Conservation (phyloP, 2,329 filamentous ascomycete species). For the Colletotrichum sp. region DNA sequence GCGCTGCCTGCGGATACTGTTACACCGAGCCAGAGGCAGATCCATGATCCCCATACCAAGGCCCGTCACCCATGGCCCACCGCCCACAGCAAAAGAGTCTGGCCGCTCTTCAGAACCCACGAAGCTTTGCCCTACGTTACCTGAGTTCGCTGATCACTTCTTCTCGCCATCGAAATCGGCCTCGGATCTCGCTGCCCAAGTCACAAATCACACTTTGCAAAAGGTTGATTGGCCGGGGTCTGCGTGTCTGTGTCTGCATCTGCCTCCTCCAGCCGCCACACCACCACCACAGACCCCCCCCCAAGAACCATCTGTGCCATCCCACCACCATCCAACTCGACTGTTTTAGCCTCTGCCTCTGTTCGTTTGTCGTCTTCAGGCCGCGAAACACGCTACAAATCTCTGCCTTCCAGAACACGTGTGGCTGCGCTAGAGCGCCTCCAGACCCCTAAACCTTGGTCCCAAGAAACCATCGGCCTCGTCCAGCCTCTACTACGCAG, state of each 20-base stretch:
- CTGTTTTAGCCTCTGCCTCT: not conserved
- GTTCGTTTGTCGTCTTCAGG: not conserved
- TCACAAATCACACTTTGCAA: not conserved
- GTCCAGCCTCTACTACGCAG: not conserved
- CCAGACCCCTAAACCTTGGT: slow-evolving; percentile 3
- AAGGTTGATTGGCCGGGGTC: not conserved
- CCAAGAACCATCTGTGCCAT: not conserved
- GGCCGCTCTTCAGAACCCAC: not conserved
- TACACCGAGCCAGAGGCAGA: not conserved
- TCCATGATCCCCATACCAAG: not conserved
- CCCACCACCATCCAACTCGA: not conserved
- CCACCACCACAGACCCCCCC: not conserved
- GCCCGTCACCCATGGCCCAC: not conserved
- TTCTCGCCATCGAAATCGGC: not conserved
- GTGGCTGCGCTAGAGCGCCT: not conserved
- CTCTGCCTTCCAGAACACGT: not conserved
- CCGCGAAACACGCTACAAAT: not conserved
- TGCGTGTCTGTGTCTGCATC: not conserved
- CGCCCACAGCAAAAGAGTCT: not conserved
- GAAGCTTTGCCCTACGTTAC: not conserved
- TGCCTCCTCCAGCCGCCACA: not conserved
- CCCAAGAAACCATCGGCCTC: not conserved
- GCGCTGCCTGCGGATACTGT: not conserved
- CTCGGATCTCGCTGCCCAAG: not conserved
- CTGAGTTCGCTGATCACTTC: slow-evolving; percentile 1